Percentiles rank a stretch among this genome's conserved stretches.
These are phyloP conservation scores for Trifolium repens DNA, from an alignment of 306 rosid species.

Conservation along the genomic window DNA sequence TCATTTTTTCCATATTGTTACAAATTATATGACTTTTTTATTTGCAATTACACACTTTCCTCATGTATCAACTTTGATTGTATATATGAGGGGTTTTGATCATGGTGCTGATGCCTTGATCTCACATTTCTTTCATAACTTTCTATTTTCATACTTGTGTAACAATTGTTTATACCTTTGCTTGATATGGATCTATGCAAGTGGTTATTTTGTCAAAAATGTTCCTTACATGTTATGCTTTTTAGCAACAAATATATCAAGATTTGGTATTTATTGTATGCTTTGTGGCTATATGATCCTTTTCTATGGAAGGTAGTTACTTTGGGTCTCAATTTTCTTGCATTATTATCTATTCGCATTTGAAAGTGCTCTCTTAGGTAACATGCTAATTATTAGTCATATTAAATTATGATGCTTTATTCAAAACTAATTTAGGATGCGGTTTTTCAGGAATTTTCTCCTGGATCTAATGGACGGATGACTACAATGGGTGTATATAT, in stretches of 20 bases:
- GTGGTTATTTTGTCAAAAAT: conserved; percentile 7
- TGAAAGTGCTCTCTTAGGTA: conserved; percentile 12
- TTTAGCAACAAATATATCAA: conserved; percentile 1
- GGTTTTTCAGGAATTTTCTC: conserved; percentile 89
- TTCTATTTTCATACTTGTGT: conserved; percentile 5
- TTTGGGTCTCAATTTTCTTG: conserved; percentile 29
- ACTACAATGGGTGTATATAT: conserved; percentile 93
- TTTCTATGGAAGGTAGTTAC: conserved; percentile 5
- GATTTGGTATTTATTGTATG: conserved; percentile 21
- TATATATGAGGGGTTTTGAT: not conserved
- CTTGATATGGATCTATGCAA: conserved; percentile 14
- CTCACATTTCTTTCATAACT: not conserved
- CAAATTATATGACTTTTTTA: conserved; percentile 20
- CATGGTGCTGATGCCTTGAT: conserved; percentile 14
- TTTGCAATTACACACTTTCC: conserved; percentile 20
- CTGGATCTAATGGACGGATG: conserved; percentile 95
- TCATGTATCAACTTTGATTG: conserved; percentile 17
- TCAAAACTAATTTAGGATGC: not conserved
- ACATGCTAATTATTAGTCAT: conserved; percentile 28
- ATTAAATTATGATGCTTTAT: not conserved
- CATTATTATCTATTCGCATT: not conserved
- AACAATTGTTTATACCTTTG: not conserved
- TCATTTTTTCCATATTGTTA: not conserved
- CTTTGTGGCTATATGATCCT: conserved; percentile 2
- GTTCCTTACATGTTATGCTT: not conserved